Percentiles rank a stretch among this genome's conserved stretches.
Evolutionary conservation across 345 rosid genomes (phyloP).

Genomic region (Acer saccharum): DNA sequence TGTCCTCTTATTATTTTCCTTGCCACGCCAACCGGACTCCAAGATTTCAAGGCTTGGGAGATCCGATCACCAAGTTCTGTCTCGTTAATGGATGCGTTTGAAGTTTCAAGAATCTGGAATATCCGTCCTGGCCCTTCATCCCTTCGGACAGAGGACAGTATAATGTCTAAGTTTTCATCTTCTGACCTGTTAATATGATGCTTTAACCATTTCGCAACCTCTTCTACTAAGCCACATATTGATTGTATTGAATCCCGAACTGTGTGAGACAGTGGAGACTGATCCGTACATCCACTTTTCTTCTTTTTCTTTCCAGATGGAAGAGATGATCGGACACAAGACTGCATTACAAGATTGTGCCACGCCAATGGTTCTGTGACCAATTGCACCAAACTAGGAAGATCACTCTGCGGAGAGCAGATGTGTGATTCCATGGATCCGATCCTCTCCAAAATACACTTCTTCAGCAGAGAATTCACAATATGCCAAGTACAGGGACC

Average conservation of each 20-base stretch:
- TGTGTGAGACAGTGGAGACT: constrained; percentile 37
- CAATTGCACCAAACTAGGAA: constrained; percentile 61
- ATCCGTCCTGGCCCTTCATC: constrained; percentile 74
- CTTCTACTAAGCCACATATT: constrained; percentile 45
- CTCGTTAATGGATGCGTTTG: constrained; percentile 42
- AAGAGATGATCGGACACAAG: constrained; percentile 61
- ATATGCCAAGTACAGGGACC: constrained; percentile 42
- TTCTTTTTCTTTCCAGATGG: constrained; percentile 97
- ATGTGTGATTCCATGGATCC: constrained; percentile 49
- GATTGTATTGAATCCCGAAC: constrained; percentile 57
- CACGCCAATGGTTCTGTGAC: constrained; percentile 91
- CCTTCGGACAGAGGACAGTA: constrained; percentile 45
- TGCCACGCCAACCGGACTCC: constrained; percentile 61
- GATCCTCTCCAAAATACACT: constrained; percentile 50
- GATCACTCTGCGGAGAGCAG: constrained; percentile 42
- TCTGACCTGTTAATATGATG: constrained; percentile 51
- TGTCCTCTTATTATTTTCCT: constrained; percentile 56
- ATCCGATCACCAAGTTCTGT: constrained; percentile 60
- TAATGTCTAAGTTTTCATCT: constrained; percentile 53
- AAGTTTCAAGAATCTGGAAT: constrained; percentile 51
- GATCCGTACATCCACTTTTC: constrained; percentile 63
- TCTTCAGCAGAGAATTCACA: constrained; percentile 61
- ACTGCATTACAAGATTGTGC: constrained; percentile 77
- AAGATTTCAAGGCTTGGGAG: constrained; percentile 55
- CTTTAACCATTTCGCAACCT: constrained; percentile 53